These are phyloP conservation scores for Elsinoe batatas DNA, from an alignment of 2,329 filamentous ascomycete genomes.

Conservation along the genomic window DNA sequence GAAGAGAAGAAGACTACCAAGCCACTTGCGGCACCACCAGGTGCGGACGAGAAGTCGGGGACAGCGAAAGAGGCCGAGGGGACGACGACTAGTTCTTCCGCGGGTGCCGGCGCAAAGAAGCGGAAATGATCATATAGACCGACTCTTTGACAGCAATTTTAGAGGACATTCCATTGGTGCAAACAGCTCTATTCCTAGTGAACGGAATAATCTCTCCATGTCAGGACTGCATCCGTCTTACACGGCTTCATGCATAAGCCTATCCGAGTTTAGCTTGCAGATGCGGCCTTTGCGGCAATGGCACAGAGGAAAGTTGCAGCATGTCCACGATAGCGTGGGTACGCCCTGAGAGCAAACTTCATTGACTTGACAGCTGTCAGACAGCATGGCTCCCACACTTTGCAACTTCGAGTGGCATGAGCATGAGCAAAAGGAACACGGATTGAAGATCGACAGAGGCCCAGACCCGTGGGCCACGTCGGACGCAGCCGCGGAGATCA, in stretches of 20 bases:
- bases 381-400: neutral
- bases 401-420: neutral
- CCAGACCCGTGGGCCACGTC: constrained; percentile 2
- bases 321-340: neutral
- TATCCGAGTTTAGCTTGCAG: neutral
- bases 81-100: constrained; percentile 14
- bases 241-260: neutral
- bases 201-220: too few species aligned
- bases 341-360: neutral
- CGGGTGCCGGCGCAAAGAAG: constrained; percentile 18
- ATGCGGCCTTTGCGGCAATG: neutral
- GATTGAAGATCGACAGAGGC: neutral
- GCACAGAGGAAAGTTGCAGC: neutral
- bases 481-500: neutral
- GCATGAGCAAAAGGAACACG: neutral
- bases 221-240: neutral
- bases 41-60: constrained; percentile 19
- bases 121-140: constrained; percentile 17
- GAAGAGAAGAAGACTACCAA: constrained; percentile 40
- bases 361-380: neutral
- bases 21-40: constrained; percentile 29
- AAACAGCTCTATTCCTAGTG: neutral
- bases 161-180: neutral
- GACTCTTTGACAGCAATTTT: neutral
- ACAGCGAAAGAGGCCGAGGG: constrained; percentile 16